A percentile compares a stretch with the other conserved stretches of the same genome.
Conservation (phyloP, 2,329 filamentous ascomycete genomes). For the Beauveria rudraprayagi region DNA sequence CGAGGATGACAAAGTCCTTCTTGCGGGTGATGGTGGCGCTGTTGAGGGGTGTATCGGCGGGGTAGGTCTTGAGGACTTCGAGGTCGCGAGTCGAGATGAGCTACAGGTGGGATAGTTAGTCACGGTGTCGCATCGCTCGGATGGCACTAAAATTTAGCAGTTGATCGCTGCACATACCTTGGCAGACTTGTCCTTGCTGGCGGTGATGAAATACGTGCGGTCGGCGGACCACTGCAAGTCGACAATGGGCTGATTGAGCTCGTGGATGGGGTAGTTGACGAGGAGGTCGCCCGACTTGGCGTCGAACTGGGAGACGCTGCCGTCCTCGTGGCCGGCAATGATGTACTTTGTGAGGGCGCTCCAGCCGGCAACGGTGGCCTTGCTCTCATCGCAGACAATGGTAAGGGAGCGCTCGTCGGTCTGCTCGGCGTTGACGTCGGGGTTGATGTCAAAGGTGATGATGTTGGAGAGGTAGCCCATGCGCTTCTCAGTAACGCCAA, state of each 20-base stretch:
- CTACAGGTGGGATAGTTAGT: conserved; percentile 27
- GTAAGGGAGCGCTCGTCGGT: conserved; percentile 71
- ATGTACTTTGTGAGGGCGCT: conserved; percentile 93
- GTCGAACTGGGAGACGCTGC: conserved; percentile 84
- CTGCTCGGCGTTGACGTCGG: conserved; percentile 77
- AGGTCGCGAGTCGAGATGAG: conserved; percentile 81
- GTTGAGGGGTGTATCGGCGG: conserved; percentile 91
- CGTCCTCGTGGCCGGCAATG: conserved; percentile 95
- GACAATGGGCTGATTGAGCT: conserved; percentile 73
- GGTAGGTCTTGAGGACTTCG: conserved; percentile 85
- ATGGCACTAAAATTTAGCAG: conserved; percentile 16
- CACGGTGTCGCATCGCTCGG: not conserved
- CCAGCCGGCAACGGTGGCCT: conserved; percentile 96
- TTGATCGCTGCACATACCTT: conserved; percentile 35
- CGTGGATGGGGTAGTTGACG: conserved; percentile 76
- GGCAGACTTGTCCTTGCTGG: conserved; percentile 94
- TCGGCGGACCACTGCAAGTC: conserved; percentile 93
- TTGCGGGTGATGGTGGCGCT: conserved; percentile 87
- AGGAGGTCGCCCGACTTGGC: conserved; percentile 82
- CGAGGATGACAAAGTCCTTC: conserved; percentile 96
- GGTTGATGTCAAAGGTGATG: conserved; percentile 81
- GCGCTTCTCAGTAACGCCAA: conserved; percentile 97
- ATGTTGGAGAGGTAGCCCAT: conserved; percentile 95
- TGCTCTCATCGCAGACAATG: conserved; percentile 92
- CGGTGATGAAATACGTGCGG: conserved; percentile 96